These are phyloP conservation scores for Cladosporium sp. DNA, from an alignment of 2,329 filamentous ascomycete genomes.

Conservation along the genomic window DNA sequence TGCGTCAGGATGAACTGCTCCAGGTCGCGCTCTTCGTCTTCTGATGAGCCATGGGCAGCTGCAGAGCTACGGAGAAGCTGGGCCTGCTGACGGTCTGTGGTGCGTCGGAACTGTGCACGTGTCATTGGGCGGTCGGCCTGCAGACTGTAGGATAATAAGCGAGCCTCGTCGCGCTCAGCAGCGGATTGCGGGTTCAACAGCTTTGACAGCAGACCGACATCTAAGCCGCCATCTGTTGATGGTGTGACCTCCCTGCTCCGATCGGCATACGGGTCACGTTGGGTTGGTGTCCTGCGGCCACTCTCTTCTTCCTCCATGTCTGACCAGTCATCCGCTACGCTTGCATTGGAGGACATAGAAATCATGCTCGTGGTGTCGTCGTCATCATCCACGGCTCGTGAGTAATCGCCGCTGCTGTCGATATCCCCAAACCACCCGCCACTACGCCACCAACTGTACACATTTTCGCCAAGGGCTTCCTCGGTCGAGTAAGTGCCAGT, in stretches of 20 bases:
- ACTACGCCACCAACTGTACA: constrained; percentile 82
- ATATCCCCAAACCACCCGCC: constrained; percentile 83
- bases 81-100: constrained; percentile 67
- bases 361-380: constrained; percentile 78
- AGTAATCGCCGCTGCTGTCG: constrained; percentile 79
- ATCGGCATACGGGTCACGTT: constrained; percentile 54
- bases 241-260: constrained; percentile 56
- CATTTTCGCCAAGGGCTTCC: constrained; percentile 66
- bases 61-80: constrained; percentile 59
- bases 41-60: constrained; percentile 37
- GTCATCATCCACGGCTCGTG: constrained; percentile 54
- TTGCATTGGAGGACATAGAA: constrained; percentile 57
- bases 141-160: constrained; percentile 77
- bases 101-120: constrained; percentile 70
- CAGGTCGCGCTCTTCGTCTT: constrained; percentile 60
- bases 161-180: constrained; percentile 78
- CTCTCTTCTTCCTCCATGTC: constrained; percentile 52
- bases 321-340: constrained; percentile 44
- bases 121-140: constrained; percentile 72
- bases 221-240: constrained; percentile 43
- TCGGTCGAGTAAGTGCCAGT: constrained; percentile 55
- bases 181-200: constrained; percentile 77
- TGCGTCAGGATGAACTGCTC: constrained; percentile 60
- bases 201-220: constrained; percentile 60
- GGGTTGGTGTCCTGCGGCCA: constrained; percentile 71